phyloP scores from a whole-genome alignment of 306 rosid species.

The Gleditsia sinensis region DNA sequence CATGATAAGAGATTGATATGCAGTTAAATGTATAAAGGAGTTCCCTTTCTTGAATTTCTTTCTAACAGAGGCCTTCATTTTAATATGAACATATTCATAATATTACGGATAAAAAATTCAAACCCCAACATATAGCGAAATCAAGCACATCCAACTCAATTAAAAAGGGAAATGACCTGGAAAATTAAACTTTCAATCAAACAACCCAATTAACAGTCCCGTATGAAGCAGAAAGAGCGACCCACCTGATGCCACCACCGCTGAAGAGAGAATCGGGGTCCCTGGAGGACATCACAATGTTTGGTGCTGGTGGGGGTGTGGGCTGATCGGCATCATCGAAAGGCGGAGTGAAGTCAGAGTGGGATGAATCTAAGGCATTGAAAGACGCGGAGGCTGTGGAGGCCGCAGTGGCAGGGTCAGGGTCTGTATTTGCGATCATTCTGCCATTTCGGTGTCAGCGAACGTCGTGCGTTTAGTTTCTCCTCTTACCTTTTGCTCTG shows the following conservation, averaged over 20 bases:
- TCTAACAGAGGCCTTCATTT: too few relatives aligned
- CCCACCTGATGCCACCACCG: constrained; percentile 84
- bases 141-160: neutral
- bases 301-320: constrained; percentile 37
- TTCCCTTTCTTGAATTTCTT: too few relatives aligned
- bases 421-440: constrained; percentile 41
- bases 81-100: neutral
- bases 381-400: constrained; percentile 3
- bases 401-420: constrained; percentile 4
- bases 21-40: too few relatives aligned
- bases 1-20: neutral
- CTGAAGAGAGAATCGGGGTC: constrained; percentile 67
- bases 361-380: neutral
- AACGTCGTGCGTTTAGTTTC: neutral
- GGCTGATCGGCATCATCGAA: constrained; percentile 18
- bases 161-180: neutral
- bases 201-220: neutral
- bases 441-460: constrained; percentile 16
- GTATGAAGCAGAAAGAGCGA: neutral
- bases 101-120: neutral
- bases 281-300: constrained; percentile 56
- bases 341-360: neutral
- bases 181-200: neutral
- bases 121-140: neutral
- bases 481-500: neutral